These are phyloP conservation scores for Fusarium piperis DNA, from an alignment of 2,329 filamentous ascomycete species.

Conservation along the genomic window DNA sequence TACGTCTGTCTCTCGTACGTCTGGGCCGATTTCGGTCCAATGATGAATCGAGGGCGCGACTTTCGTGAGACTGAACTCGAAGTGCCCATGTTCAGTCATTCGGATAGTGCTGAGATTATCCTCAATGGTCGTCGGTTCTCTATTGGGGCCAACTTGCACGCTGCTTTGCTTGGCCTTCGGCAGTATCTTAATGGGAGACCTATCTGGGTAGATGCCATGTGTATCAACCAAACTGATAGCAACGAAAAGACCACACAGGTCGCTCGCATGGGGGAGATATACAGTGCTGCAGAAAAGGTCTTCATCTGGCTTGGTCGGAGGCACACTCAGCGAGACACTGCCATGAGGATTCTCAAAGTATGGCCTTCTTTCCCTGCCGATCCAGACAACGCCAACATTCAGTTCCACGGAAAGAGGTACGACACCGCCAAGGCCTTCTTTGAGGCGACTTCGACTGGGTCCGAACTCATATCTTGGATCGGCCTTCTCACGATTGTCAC, in stretches of 20 bases:
- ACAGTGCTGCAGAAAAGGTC: constrained; percentile 8
- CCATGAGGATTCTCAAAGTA: background rate
- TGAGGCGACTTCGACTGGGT: constrained; percentile 5
- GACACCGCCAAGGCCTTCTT: constrained; percentile 8
- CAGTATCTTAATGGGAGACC: constrained; percentile 1
- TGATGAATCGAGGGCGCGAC: constrained; percentile 8
- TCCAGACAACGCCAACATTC: background rate
- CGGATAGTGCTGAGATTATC: background rate
- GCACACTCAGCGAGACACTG: background rate
- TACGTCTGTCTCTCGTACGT: constrained; percentile 21
- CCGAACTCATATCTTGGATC: constrained; percentile 11
- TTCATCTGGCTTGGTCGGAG: constrained; percentile 7
- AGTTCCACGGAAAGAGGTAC: constrained; percentile 16
- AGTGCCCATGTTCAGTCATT: constrained; percentile 9
- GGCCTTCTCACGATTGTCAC: background rate
- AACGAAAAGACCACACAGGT: constrained; percentile 8
- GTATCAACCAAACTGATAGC: constrained; percentile 8
- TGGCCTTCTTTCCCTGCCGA: constrained; percentile 15
- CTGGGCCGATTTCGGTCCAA: constrained; percentile 18
- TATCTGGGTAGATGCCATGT: constrained; percentile 14
- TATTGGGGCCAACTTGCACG: constrained; percentile 6
- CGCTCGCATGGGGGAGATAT: constrained; percentile 14
- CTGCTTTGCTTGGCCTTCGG: background rate
- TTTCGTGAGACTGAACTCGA: constrained; percentile 19
- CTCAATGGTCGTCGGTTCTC: background rate